Conservation (phyloP, 441 rosid species). For the Geranium incanum region DNA sequence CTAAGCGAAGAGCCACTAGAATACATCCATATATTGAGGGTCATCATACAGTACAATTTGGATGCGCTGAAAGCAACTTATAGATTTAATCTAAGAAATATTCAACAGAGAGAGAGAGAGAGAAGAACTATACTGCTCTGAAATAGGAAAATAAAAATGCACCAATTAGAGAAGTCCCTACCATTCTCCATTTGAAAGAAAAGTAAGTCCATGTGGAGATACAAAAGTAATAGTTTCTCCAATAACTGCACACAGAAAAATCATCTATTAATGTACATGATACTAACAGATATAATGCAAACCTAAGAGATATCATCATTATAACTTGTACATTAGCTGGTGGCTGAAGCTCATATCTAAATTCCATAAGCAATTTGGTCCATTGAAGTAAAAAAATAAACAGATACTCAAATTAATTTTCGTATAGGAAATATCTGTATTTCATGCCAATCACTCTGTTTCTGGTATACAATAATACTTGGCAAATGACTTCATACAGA, state of each 20-base stretch:
- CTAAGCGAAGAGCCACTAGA: not conserved
- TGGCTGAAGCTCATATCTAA: not conserved
- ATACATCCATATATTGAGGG: not conserved
- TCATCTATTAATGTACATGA: conserved; percentile 11
- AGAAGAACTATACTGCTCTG: not conserved
- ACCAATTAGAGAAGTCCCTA: conserved; percentile 25
- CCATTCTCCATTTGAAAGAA: conserved; percentile 97
- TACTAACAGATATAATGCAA: not conserved
- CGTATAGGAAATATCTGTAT: not conserved
- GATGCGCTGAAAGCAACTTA: not conserved
- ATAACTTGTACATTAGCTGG: not conserved
- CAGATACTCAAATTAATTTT: not conserved
- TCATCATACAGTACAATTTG: not conserved
- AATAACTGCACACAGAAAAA: conserved; percentile 53
- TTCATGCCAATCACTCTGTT: not conserved
- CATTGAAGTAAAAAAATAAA: not conserved
- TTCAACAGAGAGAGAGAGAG: not conserved
- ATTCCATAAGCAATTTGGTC: not conserved
- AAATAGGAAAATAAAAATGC: conserved; percentile 10
- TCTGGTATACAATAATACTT: not conserved
- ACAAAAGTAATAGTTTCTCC: conserved; percentile 89
- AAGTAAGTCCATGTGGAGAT: conserved; percentile 50
- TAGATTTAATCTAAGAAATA: no score
- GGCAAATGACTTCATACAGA: not conserved
- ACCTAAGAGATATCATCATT: not conserved